Base-by-base conservation (phyloP, 768 basidiomycete species). In the Amanita subjunquillea region DNA sequence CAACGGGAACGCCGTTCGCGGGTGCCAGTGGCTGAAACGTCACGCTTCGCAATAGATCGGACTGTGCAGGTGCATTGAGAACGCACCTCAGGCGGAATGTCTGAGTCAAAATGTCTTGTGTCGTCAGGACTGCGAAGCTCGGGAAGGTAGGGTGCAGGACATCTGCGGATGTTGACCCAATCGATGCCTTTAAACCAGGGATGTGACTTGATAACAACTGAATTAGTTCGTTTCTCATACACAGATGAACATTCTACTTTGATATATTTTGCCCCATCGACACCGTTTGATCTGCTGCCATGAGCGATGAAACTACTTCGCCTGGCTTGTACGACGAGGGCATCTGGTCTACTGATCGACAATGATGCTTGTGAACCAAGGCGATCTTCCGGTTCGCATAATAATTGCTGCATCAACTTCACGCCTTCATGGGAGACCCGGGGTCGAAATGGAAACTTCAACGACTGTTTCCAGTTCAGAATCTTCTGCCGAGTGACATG, bases 401-500 rank as follows among this genome's bases (percentile, higher is more conserved):
- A 80, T 23, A 97, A 76, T 58, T 82, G 83, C 61, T 86, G 79
- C 79, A 98, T 89, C 61, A 97, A 73, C 70, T 85, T 85, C 56
- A 90, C 77, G 48, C 86, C 93, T 69, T 91, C 90, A 64, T 82
- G 81, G 48, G 92, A 92, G 53, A 94, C 85, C 54, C 76, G 80
- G 55, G 92, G 92, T 56, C 83, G 79, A 25, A 72, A 68, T 4
- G 94, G 92, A 68, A 97, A 98, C 55, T 85, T 84, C 58, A 97
- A 76, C 23, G 86, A 79, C 64, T 85, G 84, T 56, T 83, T 84
- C 93, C 94, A 98, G 71, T 93, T 93, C 61, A 97, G 73, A 67
- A 98, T 97, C 75, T 95, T 98, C 72, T 96, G 91, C 55, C 94
- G 79, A 51, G 94, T 97, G 62, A 91, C 82, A 69, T 95, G 93